These are phyloP conservation scores for Sinapis alba DNA, from an alignment of 441 rosid species.

Conservation along the genomic window DNA sequence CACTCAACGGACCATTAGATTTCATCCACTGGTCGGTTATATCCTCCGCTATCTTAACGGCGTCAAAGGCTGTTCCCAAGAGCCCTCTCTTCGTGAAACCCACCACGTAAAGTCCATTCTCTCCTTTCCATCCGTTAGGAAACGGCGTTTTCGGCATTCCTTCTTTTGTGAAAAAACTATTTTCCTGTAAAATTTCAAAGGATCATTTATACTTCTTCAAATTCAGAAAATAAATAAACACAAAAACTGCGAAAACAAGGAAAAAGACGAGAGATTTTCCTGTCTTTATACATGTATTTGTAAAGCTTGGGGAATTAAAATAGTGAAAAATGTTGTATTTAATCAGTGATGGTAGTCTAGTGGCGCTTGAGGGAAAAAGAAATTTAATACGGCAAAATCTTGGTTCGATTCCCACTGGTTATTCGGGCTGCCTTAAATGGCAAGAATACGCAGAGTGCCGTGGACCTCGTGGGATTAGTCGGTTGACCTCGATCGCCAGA, in stretches of 20 bases:
- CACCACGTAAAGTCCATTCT: slow-evolving; percentile 73
- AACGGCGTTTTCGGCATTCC: slow-evolving; percentile 89
- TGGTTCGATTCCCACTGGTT: too few species aligned
- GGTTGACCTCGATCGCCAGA: too few species aligned
- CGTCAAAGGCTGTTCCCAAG: slow-evolving; percentile 74
- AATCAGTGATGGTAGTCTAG: too few species aligned
- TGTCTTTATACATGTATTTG: slow-evolving; percentile 2
- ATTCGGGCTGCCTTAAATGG: too few species aligned
- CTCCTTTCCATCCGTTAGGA: slow-evolving; percentile 93
- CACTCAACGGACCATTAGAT: slow-evolving; percentile 8
- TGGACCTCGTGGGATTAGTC: too few species aligned
- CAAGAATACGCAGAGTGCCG: too few species aligned
- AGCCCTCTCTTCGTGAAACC: slow-evolving; percentile 91
- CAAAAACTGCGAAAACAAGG: background rate
- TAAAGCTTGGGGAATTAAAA: slow-evolving; percentile 13
- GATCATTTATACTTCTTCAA: background rate
- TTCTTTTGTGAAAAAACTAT: slow-evolving; percentile 72
- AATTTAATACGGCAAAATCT: too few species aligned
- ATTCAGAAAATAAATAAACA: background rate
- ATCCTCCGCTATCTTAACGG: slow-evolving; percentile 72
- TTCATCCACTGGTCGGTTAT: slow-evolving; percentile 58
- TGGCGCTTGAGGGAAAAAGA: too few species aligned
- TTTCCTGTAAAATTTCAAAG: slow-evolving; percentile 47
- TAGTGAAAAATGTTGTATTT: slow-evolving; percentile 35
- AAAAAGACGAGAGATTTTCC: background rate